Conservation (phyloP, 2,329 filamentous ascomycete genomes). For the Apiospora pterosperma region DNA sequence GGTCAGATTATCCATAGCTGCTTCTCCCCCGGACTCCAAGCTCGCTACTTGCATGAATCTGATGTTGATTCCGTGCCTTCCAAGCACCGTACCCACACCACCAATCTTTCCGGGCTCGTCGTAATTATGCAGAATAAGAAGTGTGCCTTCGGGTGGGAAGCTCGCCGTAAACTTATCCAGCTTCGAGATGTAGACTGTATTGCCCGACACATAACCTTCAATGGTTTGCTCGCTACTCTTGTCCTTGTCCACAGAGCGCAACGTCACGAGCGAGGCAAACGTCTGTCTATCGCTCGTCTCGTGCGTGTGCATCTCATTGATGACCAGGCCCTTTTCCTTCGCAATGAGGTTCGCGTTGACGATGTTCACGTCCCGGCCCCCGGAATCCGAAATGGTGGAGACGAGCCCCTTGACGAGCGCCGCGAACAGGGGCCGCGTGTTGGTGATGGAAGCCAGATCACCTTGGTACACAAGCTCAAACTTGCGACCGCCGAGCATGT, state of each 20-base stretch:
- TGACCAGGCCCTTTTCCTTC: slow-evolving; percentile 71
- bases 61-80: slow-evolving; percentile 71
- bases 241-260: slow-evolving; percentile 48
- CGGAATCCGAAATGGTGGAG: slow-evolving; percentile 62
- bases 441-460: slow-evolving; percentile 65
- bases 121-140: slow-evolving; percentile 79
- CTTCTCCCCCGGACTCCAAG: slow-evolving; percentile 28
- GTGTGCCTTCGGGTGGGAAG: slow-evolving; percentile 69
- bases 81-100: slow-evolving; percentile 68
- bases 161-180: slow-evolving; percentile 71
- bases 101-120: slow-evolving; percentile 82
- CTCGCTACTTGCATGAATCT: slow-evolving; percentile 72
- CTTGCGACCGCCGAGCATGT: slow-evolving; percentile 56
- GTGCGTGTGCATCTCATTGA: slow-evolving; percentile 69
- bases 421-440: slow-evolving; percentile 75
- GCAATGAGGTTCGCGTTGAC: slow-evolving; percentile 77
- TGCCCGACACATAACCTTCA: slow-evolving; percentile 64
- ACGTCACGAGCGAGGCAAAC: slow-evolving; percentile 69
- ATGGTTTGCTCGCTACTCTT: slow-evolving; percentile 39
- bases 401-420: slow-evolving; percentile 76
- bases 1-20: slow-evolving; percentile 5
- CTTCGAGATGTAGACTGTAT: slow-evolving; percentile 65
- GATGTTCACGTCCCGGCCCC: slow-evolving; percentile 72
- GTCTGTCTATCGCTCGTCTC: slow-evolving; percentile 55
- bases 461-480: slow-evolving; percentile 80